phyloP scores from a whole-genome alignment of 1,284 basidiomycete genomes.

The Malassezia caprae region DNA sequence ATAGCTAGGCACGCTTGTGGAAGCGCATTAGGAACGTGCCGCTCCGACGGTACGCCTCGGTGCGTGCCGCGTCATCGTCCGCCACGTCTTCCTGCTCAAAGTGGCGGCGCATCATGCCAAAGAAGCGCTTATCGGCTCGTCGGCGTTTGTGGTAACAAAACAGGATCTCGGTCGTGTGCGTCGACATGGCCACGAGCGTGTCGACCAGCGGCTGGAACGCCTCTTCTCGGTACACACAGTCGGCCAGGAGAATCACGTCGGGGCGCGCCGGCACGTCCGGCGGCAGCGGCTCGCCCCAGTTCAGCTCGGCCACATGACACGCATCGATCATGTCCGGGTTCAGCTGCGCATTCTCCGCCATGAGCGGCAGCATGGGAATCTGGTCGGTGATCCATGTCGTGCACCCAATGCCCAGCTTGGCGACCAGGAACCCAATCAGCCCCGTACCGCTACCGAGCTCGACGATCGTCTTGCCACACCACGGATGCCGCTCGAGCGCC shows the following conservation, averaged over 20 bases:
- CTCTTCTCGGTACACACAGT: conserved; percentile 83
- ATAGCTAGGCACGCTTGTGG: not conserved
- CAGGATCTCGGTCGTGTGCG: conserved; percentile 52
- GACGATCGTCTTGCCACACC: conserved; percentile 52
- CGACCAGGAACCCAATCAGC: conserved; percentile 73
- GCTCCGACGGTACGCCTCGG: conserved; percentile 26
- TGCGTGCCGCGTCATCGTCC: conserved; percentile 30
- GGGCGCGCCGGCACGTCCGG: conserved; percentile 49
- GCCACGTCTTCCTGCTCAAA: conserved; percentile 66
- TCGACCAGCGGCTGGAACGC: conserved; percentile 76
- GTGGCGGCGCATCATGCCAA: conserved; percentile 65
- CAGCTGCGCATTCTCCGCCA: conserved; percentile 31
- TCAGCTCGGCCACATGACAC: conserved; percentile 22
- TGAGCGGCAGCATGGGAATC: conserved; percentile 51
- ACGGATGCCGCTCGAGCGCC: conserved; percentile 17
- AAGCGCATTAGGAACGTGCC: conserved; percentile 28
- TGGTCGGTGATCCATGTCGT: conserved; percentile 74
- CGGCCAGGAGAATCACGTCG: conserved; percentile 54
- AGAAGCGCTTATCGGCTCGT: conserved; percentile 84
- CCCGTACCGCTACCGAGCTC: conserved; percentile 81
- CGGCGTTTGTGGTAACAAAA: conserved; percentile 90
- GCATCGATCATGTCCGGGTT: conserved; percentile 18
- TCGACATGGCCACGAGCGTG: conserved; percentile 62
- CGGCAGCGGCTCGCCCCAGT: conserved; percentile 47
- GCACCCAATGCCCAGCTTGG: conserved; percentile 55